Evolutionary conservation across 805 yeast species (phyloP), one percentile per base, ranked within the genome.

Genomic region (Sugiyamaella marilandica): DNA sequence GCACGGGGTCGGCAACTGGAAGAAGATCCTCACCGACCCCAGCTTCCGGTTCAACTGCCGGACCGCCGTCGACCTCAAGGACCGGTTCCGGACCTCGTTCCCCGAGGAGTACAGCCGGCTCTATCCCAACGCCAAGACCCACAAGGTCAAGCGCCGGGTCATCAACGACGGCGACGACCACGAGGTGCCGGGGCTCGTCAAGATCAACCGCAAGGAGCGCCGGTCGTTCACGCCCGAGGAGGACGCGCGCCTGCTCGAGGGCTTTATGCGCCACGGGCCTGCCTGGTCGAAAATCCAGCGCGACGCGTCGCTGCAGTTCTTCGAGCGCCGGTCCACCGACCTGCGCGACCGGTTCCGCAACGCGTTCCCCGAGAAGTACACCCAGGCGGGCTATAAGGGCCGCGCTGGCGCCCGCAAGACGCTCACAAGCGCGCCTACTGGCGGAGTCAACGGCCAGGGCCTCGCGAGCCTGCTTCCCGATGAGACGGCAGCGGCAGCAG

Each of bases 1-100:
- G 34, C 71, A 70, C 55, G 75, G 75, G 4, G 74, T 71, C 8
- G 77, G 77, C 49, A 73, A 74, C 65, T 73, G 77, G 77, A 73
- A 73, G 58, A 74, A 74, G 64, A 73, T 73, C 32, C 63, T 73
- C 45, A 69, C 68, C 16, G 77, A 73, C 55, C 70, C 72, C 19
- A 54, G 61, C n/a, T 67, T 69, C 56, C 62, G 62, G 45, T 68
- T 73, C 67, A 70, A 71, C 59, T 67, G 70, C 61, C 67, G 77
- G 16, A 73, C 75, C 11, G 77, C 77, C 5, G 76, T 73, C 26
- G 78, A 73, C 53, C 64, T 73, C 45, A 73, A 73, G 59, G 77
- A 73, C 57, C 65, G 77, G 35, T 73, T 73, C 65, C 66, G 77
- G 50, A 72, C 76, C 5, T 68, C 69, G 29, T 74, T 74, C 57